Conservation (phyloP, 139 green algal genomes). For the Coelastrella sp. region DNA sequence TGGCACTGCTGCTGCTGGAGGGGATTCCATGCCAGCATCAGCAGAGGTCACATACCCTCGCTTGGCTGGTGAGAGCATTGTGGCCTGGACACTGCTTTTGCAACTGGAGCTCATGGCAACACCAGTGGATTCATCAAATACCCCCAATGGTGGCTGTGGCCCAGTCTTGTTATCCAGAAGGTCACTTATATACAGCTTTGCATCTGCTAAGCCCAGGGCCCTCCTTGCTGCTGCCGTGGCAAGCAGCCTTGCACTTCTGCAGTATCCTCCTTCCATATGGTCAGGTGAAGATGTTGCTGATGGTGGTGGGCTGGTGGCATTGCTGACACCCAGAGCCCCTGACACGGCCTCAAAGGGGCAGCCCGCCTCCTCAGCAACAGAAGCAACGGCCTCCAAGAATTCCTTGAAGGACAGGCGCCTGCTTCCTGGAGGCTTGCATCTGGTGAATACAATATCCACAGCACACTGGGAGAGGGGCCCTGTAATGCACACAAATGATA, state of each 20-base stretch:
- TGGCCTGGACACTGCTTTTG: too few relatives aligned
- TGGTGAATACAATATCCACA: constrained; percentile 65
- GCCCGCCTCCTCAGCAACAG: constrained; percentile 62
- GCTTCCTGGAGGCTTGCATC: constrained; percentile 53
- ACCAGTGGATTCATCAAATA: not conserved
- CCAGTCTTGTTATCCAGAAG: constrained; percentile 16
- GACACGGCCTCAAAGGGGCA: constrained; percentile 62
- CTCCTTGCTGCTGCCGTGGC: not conserved
- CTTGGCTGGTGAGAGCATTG: too few relatives aligned
- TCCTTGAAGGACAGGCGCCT: constrained; percentile 62
- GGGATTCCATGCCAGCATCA: too few relatives aligned
- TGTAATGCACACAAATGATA: constrained; percentile 18
- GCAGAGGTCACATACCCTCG: too few relatives aligned
- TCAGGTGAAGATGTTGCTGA: not conserved
- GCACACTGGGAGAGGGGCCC: constrained; percentile 60
- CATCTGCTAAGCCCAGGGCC: not conserved
- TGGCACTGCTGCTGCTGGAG: too few relatives aligned
- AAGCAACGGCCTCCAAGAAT: constrained; percentile 59
- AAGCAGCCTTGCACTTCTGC: not conserved
- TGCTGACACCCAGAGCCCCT: constrained; percentile 34
- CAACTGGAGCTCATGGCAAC: not conserved
- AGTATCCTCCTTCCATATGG: not conserved
- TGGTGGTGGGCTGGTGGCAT: not conserved
- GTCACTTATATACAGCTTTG: constrained; percentile 3
- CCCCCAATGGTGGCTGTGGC: constrained; percentile 1